Evolutionary conservation across 2,329 filamentous ascomycete species (phyloP), one percentile per base, ranked within the genome.

Genomic region (Sphaerulina vaccinii): DNA sequence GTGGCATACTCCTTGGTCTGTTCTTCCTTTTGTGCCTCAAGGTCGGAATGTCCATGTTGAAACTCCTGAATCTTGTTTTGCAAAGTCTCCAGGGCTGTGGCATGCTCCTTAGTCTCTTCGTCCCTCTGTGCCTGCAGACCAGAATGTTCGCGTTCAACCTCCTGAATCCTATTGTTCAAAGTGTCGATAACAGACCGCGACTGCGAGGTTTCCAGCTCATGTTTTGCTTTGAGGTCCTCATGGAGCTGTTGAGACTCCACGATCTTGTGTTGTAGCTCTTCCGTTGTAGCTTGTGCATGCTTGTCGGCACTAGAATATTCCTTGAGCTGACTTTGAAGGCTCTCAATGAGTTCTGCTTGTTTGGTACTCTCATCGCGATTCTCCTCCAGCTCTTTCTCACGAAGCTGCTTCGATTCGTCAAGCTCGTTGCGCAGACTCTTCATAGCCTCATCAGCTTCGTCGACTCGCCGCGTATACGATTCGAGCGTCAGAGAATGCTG

Each of bases 221-320:
- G 56, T 36, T 57, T 40, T 9, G 38, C 27, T 23, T 55, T 52
- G 10, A 50, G 19, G 11, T 57, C 57, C n/a, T 49, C 38, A 33
- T 57, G 54, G 7, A 51, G 19, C 33, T 60, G 51, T 37, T 56
- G 52, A 16, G 58, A 41, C 21, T 55, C 50, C 23, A 37, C 27
- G 10, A 57, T 38, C 33, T 55, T 38, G 6, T 19, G 41, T 41
- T 61, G 60, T 16, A 62, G 48, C 23, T 49, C 32, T 36, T 55
- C 54, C 4, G 60, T 51, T 9, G 59, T 49, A 13, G 52, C 39
- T 18, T 51, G 50, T n/a, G 56, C 57, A 33, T 61, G 56, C 9
- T 29, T 54, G 23, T 58, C 63, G 19, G 60, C 55, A 15, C 58
- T 50, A 37, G 63, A 59, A 16, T 63, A 49, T 39, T 57, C 56